Evolutionary conservation across 1,284 basidiomycete species (phyloP).

Genomic region (Xanthoconium separans): DNA sequence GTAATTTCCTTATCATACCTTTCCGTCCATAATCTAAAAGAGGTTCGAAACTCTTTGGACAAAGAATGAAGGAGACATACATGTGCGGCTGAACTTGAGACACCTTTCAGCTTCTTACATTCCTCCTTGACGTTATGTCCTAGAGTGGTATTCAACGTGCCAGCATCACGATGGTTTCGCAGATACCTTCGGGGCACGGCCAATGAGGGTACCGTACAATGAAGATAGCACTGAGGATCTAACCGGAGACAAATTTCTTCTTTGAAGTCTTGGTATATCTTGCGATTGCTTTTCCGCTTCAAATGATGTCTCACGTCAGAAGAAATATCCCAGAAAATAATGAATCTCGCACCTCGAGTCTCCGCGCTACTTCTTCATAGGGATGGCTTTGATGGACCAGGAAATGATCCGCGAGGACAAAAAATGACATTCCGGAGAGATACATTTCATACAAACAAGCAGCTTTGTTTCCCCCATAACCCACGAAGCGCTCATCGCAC

Average conservation of each 20-base stretch:
- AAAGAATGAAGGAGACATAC: slow-evolving; percentile 12
- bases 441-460: slow-evolving; percentile 68
- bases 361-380: slow-evolving; percentile 73
- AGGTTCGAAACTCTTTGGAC: neutral
- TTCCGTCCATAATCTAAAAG: slow-evolving; percentile 22
- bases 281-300: slow-evolving; percentile 74
- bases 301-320: slow-evolving; percentile 1
- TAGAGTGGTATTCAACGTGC: slow-evolving; percentile 45
- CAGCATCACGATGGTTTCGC: slow-evolving; percentile 51
- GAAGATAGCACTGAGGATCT: neutral
- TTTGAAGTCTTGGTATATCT: slow-evolving; percentile 73
- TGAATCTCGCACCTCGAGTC: slow-evolving; percentile 52
- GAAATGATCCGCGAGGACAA: slow-evolving; percentile 82
- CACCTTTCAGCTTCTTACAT: slow-evolving; percentile 63
- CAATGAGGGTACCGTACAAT: neutral
- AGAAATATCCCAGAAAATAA: neutral
- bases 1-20: slow-evolving; percentile 13
- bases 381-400: slow-evolving; percentile 81
- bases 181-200: slow-evolving; percentile 43
- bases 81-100: slow-evolving; percentile 34
- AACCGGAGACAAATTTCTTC: slow-evolving; percentile 72
- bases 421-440: slow-evolving; percentile 68
- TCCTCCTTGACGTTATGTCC: slow-evolving; percentile 59
- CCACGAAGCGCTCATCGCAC: slow-evolving; percentile 89
- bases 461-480: slow-evolving; percentile 76